A percentile compares a stretch with the other conserved stretches of the same genome.
Conservation (phyloP, 179 eudicot genomes). For the Beta lomatogona region DNA sequence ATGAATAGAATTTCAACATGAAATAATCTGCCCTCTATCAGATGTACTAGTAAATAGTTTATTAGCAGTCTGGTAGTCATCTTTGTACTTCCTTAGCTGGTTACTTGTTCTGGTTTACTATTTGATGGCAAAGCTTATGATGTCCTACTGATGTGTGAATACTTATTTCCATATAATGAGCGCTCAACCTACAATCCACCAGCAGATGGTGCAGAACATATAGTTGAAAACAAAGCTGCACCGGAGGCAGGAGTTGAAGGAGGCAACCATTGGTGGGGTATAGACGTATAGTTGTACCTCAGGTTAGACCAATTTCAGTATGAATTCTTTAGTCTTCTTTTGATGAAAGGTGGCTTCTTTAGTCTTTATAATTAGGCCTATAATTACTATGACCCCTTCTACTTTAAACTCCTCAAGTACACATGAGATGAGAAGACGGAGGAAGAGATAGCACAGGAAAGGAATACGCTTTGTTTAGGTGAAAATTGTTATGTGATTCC, state of each 20-base stretch:
- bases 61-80: neutral
- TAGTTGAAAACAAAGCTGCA: slow-evolving; percentile 49
- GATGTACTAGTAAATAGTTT: neutral
- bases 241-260: slow-evolving; percentile 54
- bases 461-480: too few species aligned
- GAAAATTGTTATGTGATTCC: too few species aligned
- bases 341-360: too few species aligned
- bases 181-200: slow-evolving; percentile 57
- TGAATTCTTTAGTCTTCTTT: too few species aligned
- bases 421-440: too few species aligned
- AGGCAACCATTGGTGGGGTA: slow-evolving; percentile 51
- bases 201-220: slow-evolving; percentile 45
- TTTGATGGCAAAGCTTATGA: neutral
- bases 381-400: too few species aligned
- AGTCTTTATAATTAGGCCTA: too few species aligned
- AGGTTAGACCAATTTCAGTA: too few species aligned
- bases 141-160: neutral
- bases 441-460: too few species aligned
- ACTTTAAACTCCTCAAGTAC: too few species aligned
- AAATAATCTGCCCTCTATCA: neutral
- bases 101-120: neutral
- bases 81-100: neutral
- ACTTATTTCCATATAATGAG: slow-evolving; percentile 36
- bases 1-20: neutral
- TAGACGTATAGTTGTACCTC: too few species aligned